Base-by-base conservation (phyloP, 495 filamentous ascomycete species). In the Cercophora scortea region DNA sequence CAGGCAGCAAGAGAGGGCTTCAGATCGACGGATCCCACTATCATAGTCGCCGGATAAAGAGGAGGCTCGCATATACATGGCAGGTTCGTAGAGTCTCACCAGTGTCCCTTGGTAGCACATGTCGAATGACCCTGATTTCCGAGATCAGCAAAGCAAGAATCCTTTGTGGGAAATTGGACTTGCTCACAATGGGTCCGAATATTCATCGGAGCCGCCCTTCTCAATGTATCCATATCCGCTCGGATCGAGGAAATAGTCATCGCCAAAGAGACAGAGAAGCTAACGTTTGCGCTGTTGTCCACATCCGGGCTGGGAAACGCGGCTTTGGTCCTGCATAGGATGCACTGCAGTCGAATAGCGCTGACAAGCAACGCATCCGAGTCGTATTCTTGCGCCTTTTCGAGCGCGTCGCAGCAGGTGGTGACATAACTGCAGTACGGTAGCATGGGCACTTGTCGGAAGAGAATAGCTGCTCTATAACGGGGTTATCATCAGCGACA, bases 31-130 rank as follows among this genome's bases (percentile, higher is more conserved):
- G 8, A 38, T 16, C 1, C 45, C 45, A 8, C 47, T 50, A 8
- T 35, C 8, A 6, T 35, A 32, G 6, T 43, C 13, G 19, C 34
- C 34, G 9, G 43, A 39, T 0, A 35, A 9, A 3, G 45, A 13
- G 4, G 42, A 40, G 4, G 56, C 44, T 10, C 47, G 50, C 40
- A 55, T 58, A 39, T 57, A 47, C 12, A 62, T 54, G 9, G 38
- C 59, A 1, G 62, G 62, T 44, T 65, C 62, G 42, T 59, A 60
- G 8, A 65, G 52, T 38, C 56, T 49, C 12, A 54, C 46, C 8
- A 65, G 52, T 0, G 50, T 18, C 19, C 54, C 45, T 6, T 53
- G 36, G 32, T 58, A 60, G 16, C 32, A 42, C 3, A 53, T 35
- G 1, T 56, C 33, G 45, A 61, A 57, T 0, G 54, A n/a, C 18